Conservation (phyloP, 495 filamentous ascomycete genomes). For the Aspergillus incahuasiensis region DNA sequence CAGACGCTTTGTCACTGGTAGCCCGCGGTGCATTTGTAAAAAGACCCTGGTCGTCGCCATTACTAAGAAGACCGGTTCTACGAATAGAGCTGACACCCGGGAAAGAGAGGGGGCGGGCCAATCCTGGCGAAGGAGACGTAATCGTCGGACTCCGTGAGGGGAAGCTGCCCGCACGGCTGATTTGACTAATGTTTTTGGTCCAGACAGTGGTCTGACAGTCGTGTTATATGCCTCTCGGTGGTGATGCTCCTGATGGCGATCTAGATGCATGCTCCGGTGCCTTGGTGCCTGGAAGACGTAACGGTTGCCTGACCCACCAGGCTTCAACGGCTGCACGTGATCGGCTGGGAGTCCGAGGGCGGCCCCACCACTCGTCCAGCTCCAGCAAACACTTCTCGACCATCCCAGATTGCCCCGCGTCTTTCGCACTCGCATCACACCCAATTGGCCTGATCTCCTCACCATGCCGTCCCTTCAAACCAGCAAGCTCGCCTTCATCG, state of each 20-base stretch:
- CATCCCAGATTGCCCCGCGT: constrained; percentile 1
- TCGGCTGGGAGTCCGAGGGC: too few species aligned
- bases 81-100: too few species aligned
- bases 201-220: background rate
- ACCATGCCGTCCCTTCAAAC: constrained; percentile 33
- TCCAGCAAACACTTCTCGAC: background rate
- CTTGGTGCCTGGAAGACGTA: background rate
- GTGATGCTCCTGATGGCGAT: background rate
- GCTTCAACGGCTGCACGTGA: background rate
- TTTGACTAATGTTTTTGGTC: background rate
- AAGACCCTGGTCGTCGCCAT: too few species aligned
- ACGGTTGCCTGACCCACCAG: background rate
- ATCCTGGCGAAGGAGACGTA: background rate
- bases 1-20: too few species aligned
- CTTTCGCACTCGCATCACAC: too few species aligned
- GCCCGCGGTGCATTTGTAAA: too few species aligned
- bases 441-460: background rate
- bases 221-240: background rate
- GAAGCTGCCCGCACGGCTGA: background rate
- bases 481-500: constrained; percentile 41
- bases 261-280: background rate
- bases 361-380: background rate
- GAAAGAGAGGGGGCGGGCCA: background rate
- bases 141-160: background rate
- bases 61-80: too few species aligned